Base-by-base conservation (phyloP, 1,139 yeast genomes). In the Nematodospora anomalae region DNA sequence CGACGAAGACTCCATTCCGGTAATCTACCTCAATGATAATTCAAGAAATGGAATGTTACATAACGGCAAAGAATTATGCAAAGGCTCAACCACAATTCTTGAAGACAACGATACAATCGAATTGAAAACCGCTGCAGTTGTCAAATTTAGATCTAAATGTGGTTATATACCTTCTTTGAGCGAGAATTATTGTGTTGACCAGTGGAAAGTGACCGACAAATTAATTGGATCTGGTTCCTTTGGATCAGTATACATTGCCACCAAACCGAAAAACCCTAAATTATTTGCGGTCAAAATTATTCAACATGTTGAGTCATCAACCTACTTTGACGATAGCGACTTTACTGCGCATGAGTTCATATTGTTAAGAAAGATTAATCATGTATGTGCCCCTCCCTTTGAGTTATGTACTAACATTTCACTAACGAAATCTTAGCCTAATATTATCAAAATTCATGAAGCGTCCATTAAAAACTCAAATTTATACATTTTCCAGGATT, bases 201-300 rank as follows among this genome's bases (percentile, higher is more conserved):
- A 57, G 7, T 80, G 83, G 81, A 44, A 41, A 4, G 57, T 79
- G 5, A 51, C 69, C 3, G 53, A 66, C 4, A 62, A 66, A 24
- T 49, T 74, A 3, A 53, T 80, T 21, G 87, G 87, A 0, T 60
- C 64, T 29, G 88, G 88, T 0, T 74, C 84, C 0, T 80, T 79
- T 64, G 86, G 86, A 1, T 67, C 71, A 30, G 84, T 65, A 1
- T 53, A 50, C 41, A 51, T 64, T 21, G 64, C 70, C 3, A 44
- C 50, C 18, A 54, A 53, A 4, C 42, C 44, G 7, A 21, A 21
- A 3, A 41, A 44, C 4, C 28, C 36, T 2, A 40, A 51, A 20
- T 49, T 62, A 38, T 78, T 57, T 64, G 90, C 79, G 8, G 83
- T 68, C 12, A 78, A 78, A 44, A 60, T 76, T 4, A 66, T 77